Evolutionary conservation across 768 basidiomycete species (phyloP), one percentile per base, ranked within the genome.

Genomic region (Rhodotorula toruloides): DNA sequence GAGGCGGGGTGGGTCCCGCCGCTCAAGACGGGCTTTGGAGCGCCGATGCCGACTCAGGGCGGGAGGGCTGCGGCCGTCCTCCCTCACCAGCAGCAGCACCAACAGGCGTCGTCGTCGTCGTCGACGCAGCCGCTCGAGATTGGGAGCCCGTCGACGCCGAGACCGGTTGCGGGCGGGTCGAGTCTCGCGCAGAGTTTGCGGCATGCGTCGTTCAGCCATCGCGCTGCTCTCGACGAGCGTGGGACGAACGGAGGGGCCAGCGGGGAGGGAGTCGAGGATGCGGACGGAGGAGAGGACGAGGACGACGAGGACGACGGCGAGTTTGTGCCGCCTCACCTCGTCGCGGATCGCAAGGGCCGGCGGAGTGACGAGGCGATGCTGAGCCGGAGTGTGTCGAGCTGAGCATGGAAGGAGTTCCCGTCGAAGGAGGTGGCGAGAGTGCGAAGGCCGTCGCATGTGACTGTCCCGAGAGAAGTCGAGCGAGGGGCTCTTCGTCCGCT

Each of bases 251-350:
- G 48, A 12, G 42, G 42, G 10, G 8, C 17, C 34, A 39, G 36
- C 36, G 22, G n/a, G n/a, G n/a, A n/a, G 29, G 43, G 49, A 22
- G 50, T 12, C 5, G 52, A 25, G 25, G 58, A 19, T 21, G 57
- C 32, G 46, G 58, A 47, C 10, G 64, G 25, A 0, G 49, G 47
- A 19, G 63, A 54, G 2, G 66, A 59, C n/a, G 67, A 68, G 10
- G 58, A 44, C 25, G 57, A 58, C 16, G 67, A 68, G 3, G 67
- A 63, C 0, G 69, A 55, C 7, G 56, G n/a, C 34, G 58, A 14
- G 22, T 67, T 71, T 21, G 63, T 71, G 17, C 59, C 66, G 52
- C 70, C 70, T 11, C 70, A 67, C 49, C 36, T 61, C 44, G 48
- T 67, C 11, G 59, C 55, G n/a, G 58, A 42, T 12, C 36, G 46